phyloP scores from a whole-genome alignment of 1,284 basidiomycete genomes.

The Sporisorium graminicola region DNA sequence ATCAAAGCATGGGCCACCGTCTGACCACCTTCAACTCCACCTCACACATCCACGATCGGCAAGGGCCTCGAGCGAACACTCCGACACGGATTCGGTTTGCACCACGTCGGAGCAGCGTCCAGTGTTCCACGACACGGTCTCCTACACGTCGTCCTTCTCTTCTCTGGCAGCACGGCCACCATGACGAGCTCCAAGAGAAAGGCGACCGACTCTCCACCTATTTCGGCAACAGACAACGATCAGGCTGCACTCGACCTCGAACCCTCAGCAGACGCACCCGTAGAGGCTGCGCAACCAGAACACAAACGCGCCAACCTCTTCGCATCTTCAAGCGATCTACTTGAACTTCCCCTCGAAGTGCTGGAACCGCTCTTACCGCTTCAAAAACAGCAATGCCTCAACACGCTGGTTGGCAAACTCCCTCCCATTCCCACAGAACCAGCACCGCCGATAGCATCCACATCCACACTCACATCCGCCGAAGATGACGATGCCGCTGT shows the following conservation, averaged over 20 bases:
- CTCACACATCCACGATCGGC: not conserved
- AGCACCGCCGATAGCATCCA: constrained; percentile 1
- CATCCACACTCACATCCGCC: not conserved
- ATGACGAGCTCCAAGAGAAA: constrained; percentile 28
- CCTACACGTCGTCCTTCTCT: too few species aligned
- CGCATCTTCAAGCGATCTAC: constrained; percentile 2
- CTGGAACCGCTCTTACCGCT: constrained; percentile 18
- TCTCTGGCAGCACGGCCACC: not conserved
- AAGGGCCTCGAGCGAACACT: too few species aligned
- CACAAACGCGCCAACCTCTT: constrained; percentile 15
- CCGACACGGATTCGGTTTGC: too few species aligned
- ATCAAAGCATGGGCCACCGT: not conserved
- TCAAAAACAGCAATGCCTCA: constrained; percentile 30
- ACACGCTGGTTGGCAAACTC: constrained; percentile 28
- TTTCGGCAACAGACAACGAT: constrained; percentile 10
- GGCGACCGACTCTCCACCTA: constrained; percentile 16
- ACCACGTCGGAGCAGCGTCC: too few species aligned
- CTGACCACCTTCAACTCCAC: not conserved
- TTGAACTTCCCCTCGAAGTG: constrained; percentile 9
- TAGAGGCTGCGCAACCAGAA: not conserved
- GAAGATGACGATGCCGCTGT: constrained; percentile 19
- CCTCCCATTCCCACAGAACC: constrained; percentile 8
- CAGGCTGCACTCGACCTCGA: constrained; percentile 16
- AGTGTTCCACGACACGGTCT: too few species aligned
- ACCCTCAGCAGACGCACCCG: constrained; percentile 5